Evolutionary conservation across 2,329 filamentous ascomycete genomes (phyloP), one percentile per base, ranked within the genome.

Genomic region (Microsporum audouinii): DNA sequence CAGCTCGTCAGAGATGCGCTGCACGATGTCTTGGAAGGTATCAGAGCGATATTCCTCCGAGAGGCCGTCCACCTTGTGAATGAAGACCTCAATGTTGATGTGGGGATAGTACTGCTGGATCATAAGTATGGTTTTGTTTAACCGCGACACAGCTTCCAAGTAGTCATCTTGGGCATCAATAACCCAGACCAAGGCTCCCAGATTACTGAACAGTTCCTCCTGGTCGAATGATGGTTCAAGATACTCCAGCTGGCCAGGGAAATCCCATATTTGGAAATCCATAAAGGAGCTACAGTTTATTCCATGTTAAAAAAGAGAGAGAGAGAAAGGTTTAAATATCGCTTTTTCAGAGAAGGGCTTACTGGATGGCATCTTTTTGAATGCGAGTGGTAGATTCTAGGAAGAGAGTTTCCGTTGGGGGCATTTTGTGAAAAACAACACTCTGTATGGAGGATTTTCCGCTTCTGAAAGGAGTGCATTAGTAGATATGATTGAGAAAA

Each of bases 141-240:
- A 83, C 6, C 89, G 86, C 60, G 85, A 84, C 56, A 99, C 89
- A 17, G 91, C 89, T 72, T 96, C 91, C 60, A 96, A 84, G 71
- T 97, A 99, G 73, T 99, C 94, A 71, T 99, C 94, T 75, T 99
- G 94, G 0, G 94, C 92, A 71, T 99, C 94, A 62, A 99, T 95
- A 63, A 99, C 92, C 92, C 94, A 99, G 64, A 99, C 95, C 12
- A 99, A 79, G 12, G 94, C 91, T 23, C 94, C 94, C 14, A 95
- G 89, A 70, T 92, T 91, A 66, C 90, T 88, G 74, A 99, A 99
- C 69, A 97, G 92, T 69, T 89, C 87, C 68, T 95, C 90, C 64
- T 94, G 87, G 72, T 97, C 91, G 69, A 95, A 95, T 56, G 85
- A 87, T 2, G 89, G 86, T 69, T 94, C 90, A 63, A 95, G 86